Evolutionary conservation across 495 filamentous ascomycete genomes (phyloP).

Genomic region (Apodospora peruviana): DNA sequence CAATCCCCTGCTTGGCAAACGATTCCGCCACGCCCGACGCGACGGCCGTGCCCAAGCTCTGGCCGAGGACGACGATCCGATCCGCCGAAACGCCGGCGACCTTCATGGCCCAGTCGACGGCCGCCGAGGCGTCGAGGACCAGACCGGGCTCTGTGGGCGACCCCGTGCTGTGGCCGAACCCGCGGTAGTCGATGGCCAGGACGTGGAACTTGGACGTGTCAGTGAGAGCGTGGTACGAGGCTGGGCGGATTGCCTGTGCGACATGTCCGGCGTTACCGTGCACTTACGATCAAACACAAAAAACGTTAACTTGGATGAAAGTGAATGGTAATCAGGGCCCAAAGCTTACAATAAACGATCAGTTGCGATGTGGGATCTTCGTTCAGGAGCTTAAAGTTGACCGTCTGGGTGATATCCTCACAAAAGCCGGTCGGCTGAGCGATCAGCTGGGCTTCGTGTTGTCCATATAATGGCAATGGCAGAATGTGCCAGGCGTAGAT

Average conservation of each 20-base stretch:
- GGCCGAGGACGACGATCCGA: conserved; percentile 77
- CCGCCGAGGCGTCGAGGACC: conserved; percentile 68
- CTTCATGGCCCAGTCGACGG: conserved; percentile 65
- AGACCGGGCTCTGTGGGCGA: conserved; percentile 76
- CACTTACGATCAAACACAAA: conserved; percentile 14
- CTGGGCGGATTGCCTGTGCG: conserved; percentile 55
- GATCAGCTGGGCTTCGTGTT: conserved; percentile 48
- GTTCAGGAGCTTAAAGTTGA: conserved; percentile 55
- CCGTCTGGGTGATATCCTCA: conserved; percentile 48
- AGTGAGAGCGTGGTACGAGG: conserved; percentile 58
- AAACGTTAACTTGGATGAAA: background rate
- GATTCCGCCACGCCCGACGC: conserved; percentile 64
- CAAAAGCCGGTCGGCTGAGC: conserved; percentile 45
- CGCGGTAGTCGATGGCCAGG: conserved; percentile 78
- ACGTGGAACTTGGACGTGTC: conserved; percentile 54
- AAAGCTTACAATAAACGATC: conserved; percentile 48
- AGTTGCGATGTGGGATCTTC: conserved; percentile 56
- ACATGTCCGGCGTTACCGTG: conserved; percentile 61
- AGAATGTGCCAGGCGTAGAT: conserved; percentile 72
- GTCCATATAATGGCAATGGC: conserved; percentile 56
- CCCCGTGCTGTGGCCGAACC: conserved; percentile 78
- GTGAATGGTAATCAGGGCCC: background rate
- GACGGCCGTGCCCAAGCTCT: conserved; percentile 86
- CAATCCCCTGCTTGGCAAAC: conserved; percentile 44
- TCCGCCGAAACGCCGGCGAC: conserved; percentile 58